Evolutionary conservation across 345 rosid genomes (phyloP).

Genomic region (Acer campestre): DNA sequence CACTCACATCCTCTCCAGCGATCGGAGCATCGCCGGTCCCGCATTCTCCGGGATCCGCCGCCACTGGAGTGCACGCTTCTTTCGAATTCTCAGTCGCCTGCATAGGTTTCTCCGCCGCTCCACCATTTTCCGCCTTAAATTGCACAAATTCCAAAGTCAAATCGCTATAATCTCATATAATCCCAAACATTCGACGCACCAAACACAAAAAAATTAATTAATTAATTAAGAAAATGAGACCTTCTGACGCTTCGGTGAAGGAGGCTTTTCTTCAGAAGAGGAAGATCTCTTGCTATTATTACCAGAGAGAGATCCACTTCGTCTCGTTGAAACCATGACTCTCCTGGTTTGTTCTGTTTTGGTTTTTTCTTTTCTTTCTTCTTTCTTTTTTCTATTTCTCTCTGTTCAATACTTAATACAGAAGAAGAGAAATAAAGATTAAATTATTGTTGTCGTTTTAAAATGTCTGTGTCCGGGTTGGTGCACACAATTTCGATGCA

Average conservation of each 20-base stretch:
- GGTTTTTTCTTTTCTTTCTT: neutral
- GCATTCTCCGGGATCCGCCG: constrained; percentile 57
- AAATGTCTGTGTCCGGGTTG: constrained; percentile 1
- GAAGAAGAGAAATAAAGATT: neutral
- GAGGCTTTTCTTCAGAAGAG: constrained; percentile 61
- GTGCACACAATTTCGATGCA: constrained; percentile 16
- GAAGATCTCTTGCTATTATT: constrained; percentile 69
- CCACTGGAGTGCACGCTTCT: constrained; percentile 50
- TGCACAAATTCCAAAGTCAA: constrained; percentile 13
- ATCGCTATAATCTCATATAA: constrained; percentile 23
- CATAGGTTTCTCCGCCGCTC: constrained; percentile 47
- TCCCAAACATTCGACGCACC: neutral
- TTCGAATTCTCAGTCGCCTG: constrained; percentile 56
- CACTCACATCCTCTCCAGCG: constrained; percentile 42
- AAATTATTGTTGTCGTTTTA: neutral
- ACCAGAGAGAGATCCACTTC: constrained; percentile 83
- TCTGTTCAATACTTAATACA: constrained; percentile 19
- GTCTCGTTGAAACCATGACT: constrained; percentile 87
- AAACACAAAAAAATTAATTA: neutral
- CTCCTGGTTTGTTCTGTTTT: constrained; percentile 32
- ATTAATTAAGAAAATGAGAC: constrained; percentile 28
- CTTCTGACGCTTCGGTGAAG: constrained; percentile 81
- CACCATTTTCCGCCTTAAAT: constrained; percentile 62
- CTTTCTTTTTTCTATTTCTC: constrained; percentile 3
- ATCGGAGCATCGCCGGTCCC: constrained; percentile 45